Percentiles rank a stretch among this genome's conserved stretches.
These are phyloP conservation scores for Exophiala sideris DNA, from an alignment of 2,329 filamentous ascomycete genomes.

Conservation along the genomic window DNA sequence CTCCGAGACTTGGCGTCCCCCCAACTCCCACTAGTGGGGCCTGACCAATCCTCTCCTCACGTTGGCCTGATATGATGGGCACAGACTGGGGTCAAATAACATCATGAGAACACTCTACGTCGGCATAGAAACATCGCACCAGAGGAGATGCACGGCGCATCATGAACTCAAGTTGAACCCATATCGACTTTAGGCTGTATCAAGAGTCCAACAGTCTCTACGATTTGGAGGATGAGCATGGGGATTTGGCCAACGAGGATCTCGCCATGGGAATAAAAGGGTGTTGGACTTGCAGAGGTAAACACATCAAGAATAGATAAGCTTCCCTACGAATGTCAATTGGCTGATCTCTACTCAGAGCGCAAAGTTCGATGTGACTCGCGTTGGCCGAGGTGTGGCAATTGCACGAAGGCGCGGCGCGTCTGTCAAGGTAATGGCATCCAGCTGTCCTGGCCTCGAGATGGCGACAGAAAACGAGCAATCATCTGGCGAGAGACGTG, in stretches of 20 bases:
- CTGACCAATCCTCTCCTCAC: constrained; percentile 9
- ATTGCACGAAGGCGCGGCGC: constrained; percentile 21
- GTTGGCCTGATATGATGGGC: neutral
- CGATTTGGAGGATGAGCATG: constrained; percentile 9
- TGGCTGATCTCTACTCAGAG: constrained; percentile 15
- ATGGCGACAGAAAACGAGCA: constrained; percentile 20
- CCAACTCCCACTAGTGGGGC: neutral
- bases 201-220: constrained; percentile 4
- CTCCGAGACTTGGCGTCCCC: constrained; percentile 14
- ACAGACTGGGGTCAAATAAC: neutral
- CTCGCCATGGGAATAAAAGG: constrained; percentile 18
- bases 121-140: neutral
- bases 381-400: constrained; percentile 19
- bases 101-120: constrained; percentile 1
- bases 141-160: constrained; percentile 3
- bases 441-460: constrained; percentile 23
- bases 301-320: constrained; percentile 2
- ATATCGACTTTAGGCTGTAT: constrained; percentile 3
- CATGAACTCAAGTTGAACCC: neutral
- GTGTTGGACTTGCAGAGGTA: constrained; percentile 22
- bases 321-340: neutral
- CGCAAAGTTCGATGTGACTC: constrained; percentile 24
- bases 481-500: constrained; percentile 8
- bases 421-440: constrained; percentile 23
- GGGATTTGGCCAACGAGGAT: constrained; percentile 1